A percentile compares a stretch with the other conserved stretches of the same genome.
phyloP scores from a whole-genome alignment of 2,329 filamentous ascomycete genomes.

The Beauveria pseudobassiana region DNA sequence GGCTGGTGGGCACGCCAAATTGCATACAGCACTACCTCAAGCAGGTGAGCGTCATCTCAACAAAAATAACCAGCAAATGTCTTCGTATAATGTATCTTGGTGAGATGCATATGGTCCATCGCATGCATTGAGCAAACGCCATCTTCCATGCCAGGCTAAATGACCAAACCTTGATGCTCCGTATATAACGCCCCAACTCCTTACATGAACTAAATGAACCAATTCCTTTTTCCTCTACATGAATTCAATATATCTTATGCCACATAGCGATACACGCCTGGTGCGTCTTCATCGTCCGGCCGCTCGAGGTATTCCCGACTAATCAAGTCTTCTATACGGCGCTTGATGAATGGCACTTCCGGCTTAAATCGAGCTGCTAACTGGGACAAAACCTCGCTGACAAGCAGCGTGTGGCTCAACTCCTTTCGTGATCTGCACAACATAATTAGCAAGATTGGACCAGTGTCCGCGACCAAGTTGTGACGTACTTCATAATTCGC shows the following conservation, averaged over 20 bases:
- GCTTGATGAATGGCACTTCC: conserved; percentile 71
- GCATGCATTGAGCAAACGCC: not conserved
- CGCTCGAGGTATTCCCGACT: conserved; percentile 72
- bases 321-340: conserved; percentile 71
- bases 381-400: conserved; percentile 65
- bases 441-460: conserved; percentile 20
- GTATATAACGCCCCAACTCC: conserved; percentile 1
- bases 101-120: not conserved
- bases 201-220: not conserved
- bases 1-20: too few species aligned
- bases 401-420: conserved; percentile 59
- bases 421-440: conserved; percentile 62
- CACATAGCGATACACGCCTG: conserved; percentile 63
- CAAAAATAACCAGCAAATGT: too few species aligned
- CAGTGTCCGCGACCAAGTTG: not conserved
- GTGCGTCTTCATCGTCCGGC: conserved; percentile 53
- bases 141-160: not conserved
- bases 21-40: too few species aligned
- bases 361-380: conserved; percentile 64
- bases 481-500: conserved; percentile 77
- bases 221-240: not conserved
- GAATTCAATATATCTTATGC: conserved; percentile 38
- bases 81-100: too few species aligned
- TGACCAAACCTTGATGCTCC: not conserved
- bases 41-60: too few species aligned